Evolutionary conservation across 2,329 filamentous ascomycete genomes (phyloP), one percentile per base, ranked within the genome.

Genomic region (Apiospora pterosperma): DNA sequence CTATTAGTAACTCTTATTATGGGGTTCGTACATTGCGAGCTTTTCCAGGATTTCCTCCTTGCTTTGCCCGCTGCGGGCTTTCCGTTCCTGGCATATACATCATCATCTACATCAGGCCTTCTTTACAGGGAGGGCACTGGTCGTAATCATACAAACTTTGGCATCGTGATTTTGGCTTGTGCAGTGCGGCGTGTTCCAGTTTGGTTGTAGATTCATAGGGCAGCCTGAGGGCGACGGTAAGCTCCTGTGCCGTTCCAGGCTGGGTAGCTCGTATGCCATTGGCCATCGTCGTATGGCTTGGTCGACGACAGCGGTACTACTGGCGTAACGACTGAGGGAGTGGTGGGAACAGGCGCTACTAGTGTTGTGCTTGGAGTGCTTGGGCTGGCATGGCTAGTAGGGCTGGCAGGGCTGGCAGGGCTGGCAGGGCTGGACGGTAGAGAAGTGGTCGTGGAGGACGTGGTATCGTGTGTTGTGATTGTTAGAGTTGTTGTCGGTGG

Each of bases 201-300:
- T 34, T 44, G 48, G 48, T 1, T 10, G 7, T 3, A 10, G 10
- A 16, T 34, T 55, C 44, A 55, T 34, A 55, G 48, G 19, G 48
- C 28, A 19, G 28, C 48, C 31, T n/a, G 21, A 34, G 25, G 48
- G 12, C 48, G 28, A 55, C 8, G 48, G 11, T 55, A 55, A 34
- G 19, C 48, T 34, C 48, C 28, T n/a, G 64, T 65, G 12, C 59
- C 60, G 36, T 64, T 66, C 65, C 65, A 66, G 11, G 62, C 44
- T 16, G 62, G 59, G 8, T 64, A 66, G 16, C 28, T 66, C 7
- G 65, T 66, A 38, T 66, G 65, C 62, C 62, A 66, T n/a, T 58
- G 58, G 21, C 65, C 65, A n/a, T 66, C 38, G 41, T 66, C 65
- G 31, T 64, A 64, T 8, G 65, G 34, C 11, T 14, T 59, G 23